Conservation (phyloP, 2,329 filamentous ascomycete species). For the Fusarium guadeloupense region DNA sequence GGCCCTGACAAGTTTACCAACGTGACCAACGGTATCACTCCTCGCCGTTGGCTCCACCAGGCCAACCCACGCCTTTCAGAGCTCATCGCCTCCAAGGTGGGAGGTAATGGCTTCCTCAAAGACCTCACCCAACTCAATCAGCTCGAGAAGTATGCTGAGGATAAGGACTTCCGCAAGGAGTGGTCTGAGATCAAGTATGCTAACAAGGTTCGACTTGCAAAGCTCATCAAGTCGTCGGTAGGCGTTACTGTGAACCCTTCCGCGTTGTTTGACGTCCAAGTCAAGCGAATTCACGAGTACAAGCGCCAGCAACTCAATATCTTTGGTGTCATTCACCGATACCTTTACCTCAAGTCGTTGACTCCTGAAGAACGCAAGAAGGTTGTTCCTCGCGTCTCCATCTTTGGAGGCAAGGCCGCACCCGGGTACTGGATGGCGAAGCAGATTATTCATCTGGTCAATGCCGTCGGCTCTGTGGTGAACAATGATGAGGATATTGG, state of each 20-base stretch:
- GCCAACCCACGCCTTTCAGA: slow-evolving; percentile 93
- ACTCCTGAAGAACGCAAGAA: slow-evolving; percentile 85
- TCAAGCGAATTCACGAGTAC: slow-evolving; percentile 99
- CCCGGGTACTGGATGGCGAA: slow-evolving; percentile 99
- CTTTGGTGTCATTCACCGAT: slow-evolving; percentile 95
- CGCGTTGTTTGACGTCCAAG: slow-evolving; percentile 94
- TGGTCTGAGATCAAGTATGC: slow-evolving; percentile 97
- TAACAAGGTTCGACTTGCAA: slow-evolving; percentile 92
- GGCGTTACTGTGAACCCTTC: slow-evolving; percentile 86
- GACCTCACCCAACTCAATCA: slow-evolving; percentile 88
- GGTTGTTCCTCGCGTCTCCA: slow-evolving; percentile 85
- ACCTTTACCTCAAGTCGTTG: slow-evolving; percentile 88
- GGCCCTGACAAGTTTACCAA: slow-evolving; percentile 98
- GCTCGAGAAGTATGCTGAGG: slow-evolving; percentile 83
- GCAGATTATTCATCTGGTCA: slow-evolving; percentile 96
- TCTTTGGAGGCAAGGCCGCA: slow-evolving; percentile 97
- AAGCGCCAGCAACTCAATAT: slow-evolving; percentile 99
- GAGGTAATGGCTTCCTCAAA: slow-evolving; percentile 85
- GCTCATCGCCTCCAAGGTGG: slow-evolving; percentile 89
- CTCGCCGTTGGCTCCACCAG: slow-evolving; percentile 95
- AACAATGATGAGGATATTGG: slow-evolving; percentile 94
- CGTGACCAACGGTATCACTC: slow-evolving; percentile 97
- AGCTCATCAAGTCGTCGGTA: slow-evolving; percentile 86
- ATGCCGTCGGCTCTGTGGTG: slow-evolving; percentile 87
- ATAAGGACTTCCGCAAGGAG: slow-evolving; percentile 90